Evolutionary conservation across 139 green algal species (phyloP), one percentile per base, ranked within the genome.

Genomic region (Microglena sp.): DNA sequence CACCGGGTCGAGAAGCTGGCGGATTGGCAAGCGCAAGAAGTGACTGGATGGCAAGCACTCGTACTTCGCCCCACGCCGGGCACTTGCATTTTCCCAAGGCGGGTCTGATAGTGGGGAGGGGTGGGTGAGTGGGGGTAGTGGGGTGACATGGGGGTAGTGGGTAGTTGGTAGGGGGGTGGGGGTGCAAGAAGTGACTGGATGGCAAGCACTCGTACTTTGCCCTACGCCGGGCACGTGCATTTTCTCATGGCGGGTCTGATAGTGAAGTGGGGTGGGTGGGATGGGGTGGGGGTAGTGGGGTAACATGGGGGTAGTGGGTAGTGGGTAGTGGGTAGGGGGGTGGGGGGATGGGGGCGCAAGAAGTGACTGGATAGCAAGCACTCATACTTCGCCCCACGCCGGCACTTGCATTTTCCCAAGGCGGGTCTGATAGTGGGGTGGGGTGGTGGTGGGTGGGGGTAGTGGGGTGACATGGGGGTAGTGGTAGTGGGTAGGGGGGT

Each of bases 211-310:
- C 30, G 63, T 93, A 92, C 21, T 60, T 30, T 3, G 15, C 50
- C 8, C 65, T 57, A 7, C 87, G 79, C 45, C 63, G 54, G 1
- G 69, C 87, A 28, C 64, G 80, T 2, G 67, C 67, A 55, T 94
- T 93, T 55, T 93, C 87, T 87, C 87, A 93, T 6, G 87, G 87
- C 0, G 86, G 83, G 64, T 93, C 87, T 22, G 84, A 31, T 18
- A 93, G 69, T n/a, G n/a, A n/a, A n/a, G n/a, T n/a, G n/a, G n/a
- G n/a, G n/a, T n/a, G n/a, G n/a, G n/a, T n/a, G n/a, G n/a, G n/a
- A n/a, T n/a, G n/a, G n/a, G n/a, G n/a, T n/a, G n/a, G n/a, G n/a
- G n/a, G n/a, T n/a, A n/a, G n/a, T n/a, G n/a, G n/a, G n/a, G n/a
- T n/a, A n/a, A n/a, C n/a, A n/a, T n/a, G n/a, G n/a, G n/a, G n/a